Evolutionary conservation across 768 basidiomycete genomes (phyloP).

Genomic region (Suillus hirtellus): DNA sequence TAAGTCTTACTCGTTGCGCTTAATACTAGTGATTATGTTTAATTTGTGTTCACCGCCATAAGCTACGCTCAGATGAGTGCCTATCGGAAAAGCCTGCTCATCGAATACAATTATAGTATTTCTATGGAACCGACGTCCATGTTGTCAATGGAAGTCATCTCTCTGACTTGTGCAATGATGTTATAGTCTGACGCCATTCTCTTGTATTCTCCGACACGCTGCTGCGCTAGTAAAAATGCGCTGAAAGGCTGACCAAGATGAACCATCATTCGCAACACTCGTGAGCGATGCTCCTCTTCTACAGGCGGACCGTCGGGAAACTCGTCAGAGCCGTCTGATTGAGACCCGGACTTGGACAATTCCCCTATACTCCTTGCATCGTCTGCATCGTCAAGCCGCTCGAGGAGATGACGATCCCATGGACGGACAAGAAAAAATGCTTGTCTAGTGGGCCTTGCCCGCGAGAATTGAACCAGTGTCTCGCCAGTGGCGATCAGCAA

Average conservation of each 20-base stretch:
- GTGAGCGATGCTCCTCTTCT: not conserved
- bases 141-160: not conserved
- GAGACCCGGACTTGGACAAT: not conserved
- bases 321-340: not conserved
- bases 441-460: not conserved
- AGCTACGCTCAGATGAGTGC: not conserved
- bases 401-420: not conserved
- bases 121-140: not conserved
- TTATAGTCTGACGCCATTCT: not conserved
- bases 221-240: not conserved
- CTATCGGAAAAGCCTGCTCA: not conserved
- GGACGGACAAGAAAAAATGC: not conserved
- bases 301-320: not conserved
- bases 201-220: not conserved
- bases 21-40: no score
- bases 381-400: not conserved
- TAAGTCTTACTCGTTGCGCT: no score
- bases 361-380: not conserved
- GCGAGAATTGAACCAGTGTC: not conserved
- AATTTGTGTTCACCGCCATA: no score
- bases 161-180: not conserved
- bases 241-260: not conserved
- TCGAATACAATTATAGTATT: not conserved
- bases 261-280: not conserved
- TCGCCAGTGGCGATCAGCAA: not conserved